phyloP scores from a whole-genome alignment of 2,329 filamentous ascomycete species.

The Chrysoporthe austroafricana region DNA sequence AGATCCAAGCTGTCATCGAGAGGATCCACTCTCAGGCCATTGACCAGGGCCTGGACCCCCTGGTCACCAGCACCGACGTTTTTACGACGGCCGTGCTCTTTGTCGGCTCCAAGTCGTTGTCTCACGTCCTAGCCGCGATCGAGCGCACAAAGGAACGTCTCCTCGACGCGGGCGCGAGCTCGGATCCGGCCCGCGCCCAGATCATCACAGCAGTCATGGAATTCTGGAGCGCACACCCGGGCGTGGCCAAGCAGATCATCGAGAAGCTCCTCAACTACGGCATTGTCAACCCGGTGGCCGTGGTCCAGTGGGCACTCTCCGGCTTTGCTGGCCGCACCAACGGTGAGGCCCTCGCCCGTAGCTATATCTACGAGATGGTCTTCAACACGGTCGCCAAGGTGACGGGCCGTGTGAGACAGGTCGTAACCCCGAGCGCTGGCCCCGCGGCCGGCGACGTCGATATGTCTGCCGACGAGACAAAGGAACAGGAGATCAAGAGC shows the following conservation, averaged over 20 bases:
- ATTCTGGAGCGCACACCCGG: constrained; percentile 93
- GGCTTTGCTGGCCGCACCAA: constrained; percentile 53
- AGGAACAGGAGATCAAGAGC: constrained; percentile 69
- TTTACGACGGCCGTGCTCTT: constrained; percentile 93
- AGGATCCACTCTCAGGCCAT: constrained; percentile 79
- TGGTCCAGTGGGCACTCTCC: constrained; percentile 87
- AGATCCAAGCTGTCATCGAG: constrained; percentile 81
- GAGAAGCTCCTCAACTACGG: constrained; percentile 98
- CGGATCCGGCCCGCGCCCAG: constrained; percentile 77
- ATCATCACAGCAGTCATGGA: constrained; percentile 88
- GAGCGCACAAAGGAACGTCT: constrained; percentile 92
- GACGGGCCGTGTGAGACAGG: constrained; percentile 80
- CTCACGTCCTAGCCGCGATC: constrained; percentile 93
- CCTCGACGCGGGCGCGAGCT: constrained; percentile 74
- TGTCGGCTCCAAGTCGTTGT: constrained; percentile 93
- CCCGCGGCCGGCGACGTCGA: constrained; percentile 48
- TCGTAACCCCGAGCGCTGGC: constrained; percentile 53
- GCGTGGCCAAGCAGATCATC: constrained; percentile 87
- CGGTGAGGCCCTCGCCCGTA: constrained; percentile 70
- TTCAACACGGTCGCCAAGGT: constrained; percentile 89
- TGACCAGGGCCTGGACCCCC: constrained; percentile 72
- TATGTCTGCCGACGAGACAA: constrained; percentile 61
- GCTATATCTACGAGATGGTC: constrained; percentile 88
- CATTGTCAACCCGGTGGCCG: constrained; percentile 82
- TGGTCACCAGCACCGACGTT: constrained; percentile 87